Conservation (phyloP, 2,329 filamentous ascomycete species). For the Phaeosphaeria sp. region DNA sequence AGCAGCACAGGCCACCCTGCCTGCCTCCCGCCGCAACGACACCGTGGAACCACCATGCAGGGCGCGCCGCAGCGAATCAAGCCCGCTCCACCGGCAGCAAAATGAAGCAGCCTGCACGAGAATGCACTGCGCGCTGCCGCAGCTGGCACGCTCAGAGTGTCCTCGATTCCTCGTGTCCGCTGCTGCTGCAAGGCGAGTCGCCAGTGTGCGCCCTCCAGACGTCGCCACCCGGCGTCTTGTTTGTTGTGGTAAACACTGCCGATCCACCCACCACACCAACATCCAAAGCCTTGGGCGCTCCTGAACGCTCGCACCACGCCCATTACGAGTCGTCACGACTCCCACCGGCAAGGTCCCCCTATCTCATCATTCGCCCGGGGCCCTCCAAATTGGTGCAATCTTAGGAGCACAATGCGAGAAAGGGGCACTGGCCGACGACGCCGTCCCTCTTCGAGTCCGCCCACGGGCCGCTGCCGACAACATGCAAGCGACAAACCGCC, state of each 20-base stretch:
- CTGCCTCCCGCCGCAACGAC: neutral
- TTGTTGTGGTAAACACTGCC: constrained; percentile 2
- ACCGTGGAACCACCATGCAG: neutral
- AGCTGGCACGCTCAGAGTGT: neutral
- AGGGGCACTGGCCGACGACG: constrained; percentile 17
- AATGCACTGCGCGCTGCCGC: neutral
- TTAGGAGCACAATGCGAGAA: constrained; percentile 30
- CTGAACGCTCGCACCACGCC: constrained; percentile 12
- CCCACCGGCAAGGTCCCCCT: constrained; percentile 13
- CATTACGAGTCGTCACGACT: constrained; percentile 4
- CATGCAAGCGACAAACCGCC: constrained; percentile 21
- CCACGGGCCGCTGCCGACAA: constrained; percentile 26
- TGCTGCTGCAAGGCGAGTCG: constrained; percentile 1
- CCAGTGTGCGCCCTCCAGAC: neutral
- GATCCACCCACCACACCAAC: neutral
- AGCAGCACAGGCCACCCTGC: neutral
- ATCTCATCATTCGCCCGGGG: constrained; percentile 4
- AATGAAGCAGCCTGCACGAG: constrained; percentile 25
- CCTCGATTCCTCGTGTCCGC: neutral
- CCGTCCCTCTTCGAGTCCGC: constrained; percentile 17
- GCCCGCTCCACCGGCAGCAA: constrained; percentile 6
- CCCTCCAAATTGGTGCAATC: constrained; percentile 27
- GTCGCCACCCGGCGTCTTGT: neutral
- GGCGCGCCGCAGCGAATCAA: constrained; percentile 27
- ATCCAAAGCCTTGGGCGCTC: constrained; percentile 17